phyloP scores from a whole-genome alignment of 345 rosid species.

The Rubroshorea leprosula region DNA sequence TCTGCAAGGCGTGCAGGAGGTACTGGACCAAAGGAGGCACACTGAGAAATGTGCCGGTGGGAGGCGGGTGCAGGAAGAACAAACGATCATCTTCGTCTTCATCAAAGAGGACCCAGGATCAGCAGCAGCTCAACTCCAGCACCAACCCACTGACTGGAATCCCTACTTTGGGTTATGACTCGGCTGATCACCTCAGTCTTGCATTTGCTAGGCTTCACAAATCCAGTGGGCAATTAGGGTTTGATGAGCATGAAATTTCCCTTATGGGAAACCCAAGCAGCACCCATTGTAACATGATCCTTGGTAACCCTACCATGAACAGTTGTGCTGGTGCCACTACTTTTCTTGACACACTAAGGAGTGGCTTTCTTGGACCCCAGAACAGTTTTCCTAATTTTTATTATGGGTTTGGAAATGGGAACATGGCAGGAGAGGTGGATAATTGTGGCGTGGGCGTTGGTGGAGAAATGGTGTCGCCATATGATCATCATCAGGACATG shows the following conservation, averaged over 20 bases:
- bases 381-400: constrained; percentile 32
- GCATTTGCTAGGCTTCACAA: constrained; percentile 71
- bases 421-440: constrained; percentile 23
- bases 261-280: constrained; percentile 26
- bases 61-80: constrained; percentile 82
- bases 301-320: constrained; percentile 31
- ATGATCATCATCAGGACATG: constrained; percentile 20
- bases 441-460: constrained; percentile 9
- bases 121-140: constrained; percentile 29
- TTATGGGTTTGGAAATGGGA: constrained; percentile 42
- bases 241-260: constrained; percentile 38
- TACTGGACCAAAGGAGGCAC: constrained; percentile 92
- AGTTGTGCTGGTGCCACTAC: constrained; percentile 4
- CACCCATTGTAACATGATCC: neutral
- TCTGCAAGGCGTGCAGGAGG: constrained; percentile 80
- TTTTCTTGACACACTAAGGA: constrained; percentile 27
- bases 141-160: constrained; percentile 27
- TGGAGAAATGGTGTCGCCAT: constrained; percentile 33
- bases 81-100: constrained; percentile 47
- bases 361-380: constrained; percentile 42
- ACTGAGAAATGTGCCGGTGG: constrained; percentile 70
- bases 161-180: constrained; percentile 42
- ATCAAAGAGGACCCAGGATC: constrained; percentile 34
- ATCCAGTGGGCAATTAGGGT: constrained; percentile 40
- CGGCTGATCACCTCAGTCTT: constrained; percentile 52